Conservation (phyloP, 129 eudicot species). For the Logfia minima region DNA sequence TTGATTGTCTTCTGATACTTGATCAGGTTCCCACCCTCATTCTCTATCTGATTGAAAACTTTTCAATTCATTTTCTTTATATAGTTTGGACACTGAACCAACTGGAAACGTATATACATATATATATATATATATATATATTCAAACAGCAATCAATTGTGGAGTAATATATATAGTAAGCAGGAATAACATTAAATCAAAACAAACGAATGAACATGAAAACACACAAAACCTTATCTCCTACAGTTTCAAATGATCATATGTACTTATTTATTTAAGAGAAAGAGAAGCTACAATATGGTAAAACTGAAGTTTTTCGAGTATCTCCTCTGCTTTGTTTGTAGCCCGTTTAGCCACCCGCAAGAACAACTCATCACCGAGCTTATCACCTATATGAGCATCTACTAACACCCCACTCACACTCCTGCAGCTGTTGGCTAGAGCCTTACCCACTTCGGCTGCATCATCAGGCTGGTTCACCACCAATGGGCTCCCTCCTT, state of each 20-base stretch:
- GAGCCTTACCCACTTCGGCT: slow-evolving; percentile 70
- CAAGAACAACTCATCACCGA: slow-evolving; percentile 63
- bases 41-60: too few relatives aligned
- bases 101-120: background rate
- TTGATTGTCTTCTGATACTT: too few relatives aligned
- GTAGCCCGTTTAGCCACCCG: slow-evolving; percentile 68
- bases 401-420: slow-evolving; percentile 93
- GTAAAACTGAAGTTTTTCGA: slow-evolving; percentile 78
- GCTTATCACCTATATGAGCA: slow-evolving; percentile 86
- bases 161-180: too few relatives aligned
- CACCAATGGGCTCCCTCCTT: slow-evolving; percentile 93
- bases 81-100: background rate
- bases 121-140: too few relatives aligned
- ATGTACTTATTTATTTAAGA: slow-evolving; percentile 33
- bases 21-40: too few relatives aligned
- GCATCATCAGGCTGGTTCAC: slow-evolving; percentile 69
- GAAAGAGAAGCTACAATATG: slow-evolving; percentile 93
- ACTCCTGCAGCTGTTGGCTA: slow-evolving; percentile 80
- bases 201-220: slow-evolving; percentile 17
- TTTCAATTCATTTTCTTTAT: too few relatives aligned
- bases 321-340: slow-evolving; percentile 69
- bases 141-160: background rate
- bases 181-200: background rate
- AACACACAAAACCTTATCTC: slow-evolving; percentile 2
- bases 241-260: background rate